phyloP scores from a whole-genome alignment of 352 stramenopile species.

The Globisporangium alternatum region DNA sequence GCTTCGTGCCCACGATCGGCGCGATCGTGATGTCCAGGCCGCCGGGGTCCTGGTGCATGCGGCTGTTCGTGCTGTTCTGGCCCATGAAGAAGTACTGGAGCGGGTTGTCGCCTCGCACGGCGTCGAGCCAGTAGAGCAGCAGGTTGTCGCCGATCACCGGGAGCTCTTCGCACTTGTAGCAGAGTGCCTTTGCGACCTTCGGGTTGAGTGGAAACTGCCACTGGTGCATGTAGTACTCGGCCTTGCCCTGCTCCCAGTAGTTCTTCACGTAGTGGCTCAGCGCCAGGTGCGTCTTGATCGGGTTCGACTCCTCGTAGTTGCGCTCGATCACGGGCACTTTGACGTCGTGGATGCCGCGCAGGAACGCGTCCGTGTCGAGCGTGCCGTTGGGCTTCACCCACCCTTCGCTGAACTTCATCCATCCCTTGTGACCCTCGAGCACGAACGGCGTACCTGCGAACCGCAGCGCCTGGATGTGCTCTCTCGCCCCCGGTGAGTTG shows the following conservation, averaged over 20 bases:
- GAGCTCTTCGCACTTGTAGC: conserved; percentile 85
- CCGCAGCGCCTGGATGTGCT: conserved; percentile 59
- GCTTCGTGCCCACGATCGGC: conserved; percentile 87
- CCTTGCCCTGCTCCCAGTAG: conserved; percentile 75
- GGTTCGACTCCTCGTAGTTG: conserved; percentile 76
- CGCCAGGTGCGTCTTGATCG: conserved; percentile 70
- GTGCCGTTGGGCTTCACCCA: conserved; percentile 61
- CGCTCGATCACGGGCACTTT: conserved; percentile 76
- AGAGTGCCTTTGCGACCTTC: conserved; percentile 71
- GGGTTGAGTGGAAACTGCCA: conserved; percentile 92
- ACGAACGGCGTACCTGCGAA: conserved; percentile 71
- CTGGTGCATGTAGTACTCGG: conserved; percentile 93
- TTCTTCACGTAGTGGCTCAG: conserved; percentile 79
- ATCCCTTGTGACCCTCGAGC: conserved; percentile 57
- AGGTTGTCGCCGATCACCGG: conserved; percentile 91
- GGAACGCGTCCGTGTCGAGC: conserved; percentile 54
- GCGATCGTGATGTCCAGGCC: conserved; percentile 93
- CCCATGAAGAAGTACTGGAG: conserved; percentile 97
- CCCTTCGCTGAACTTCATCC: conserved; percentile 60
- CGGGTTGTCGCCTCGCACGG: conserved; percentile 84
- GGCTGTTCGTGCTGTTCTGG: conserved; percentile 80
- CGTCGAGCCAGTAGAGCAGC: conserved; percentile 90
- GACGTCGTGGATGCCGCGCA: conserved; percentile 70
- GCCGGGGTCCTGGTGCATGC: conserved; percentile 89
- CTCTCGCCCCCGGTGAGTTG: conserved; percentile 41